Evolutionary conservation across 2,329 filamentous ascomycete genomes (phyloP), one percentile per base, ranked within the genome.

Genomic region (Exophiala mesophila): DNA sequence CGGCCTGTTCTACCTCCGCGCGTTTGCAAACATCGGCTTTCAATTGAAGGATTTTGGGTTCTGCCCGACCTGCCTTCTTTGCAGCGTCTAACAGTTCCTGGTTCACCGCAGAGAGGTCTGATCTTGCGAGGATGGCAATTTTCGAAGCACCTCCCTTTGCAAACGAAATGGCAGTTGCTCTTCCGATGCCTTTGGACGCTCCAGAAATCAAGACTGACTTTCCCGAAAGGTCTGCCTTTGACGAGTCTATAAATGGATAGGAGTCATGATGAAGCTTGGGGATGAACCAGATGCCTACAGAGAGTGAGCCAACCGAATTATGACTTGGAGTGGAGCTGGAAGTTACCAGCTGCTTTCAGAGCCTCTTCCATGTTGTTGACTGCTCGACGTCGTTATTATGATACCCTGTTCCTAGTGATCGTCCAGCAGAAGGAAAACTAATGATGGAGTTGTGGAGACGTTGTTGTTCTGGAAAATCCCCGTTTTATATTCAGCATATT

Each of bases 121-220:
- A 73, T 18, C 78, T 71, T 1, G 76, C 77, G 4, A 63, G 69
- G 10, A 82, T 61, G 8, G 70, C 72, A 40, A 83, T 76, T 36
- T 53, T 57, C 9, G 64, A 64, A 2, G 59, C 60, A 2, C 65
- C 65, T 6, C 63, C 61, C 36, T 47, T 45, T 4, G 56, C 58
- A 33, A 50, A 59, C 7, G 56, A 54, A 23, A 59, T 57, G 5
- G 61, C 62, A 19, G 63, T 63, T 23, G 58, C 58, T 34, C 49
- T 54, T 5, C 64, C 64, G 10, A 65, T 44, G 7, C 64, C 64
- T 21, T 55, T 57, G 5, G 58, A 57, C 1, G 59, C 64, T 3
- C 64, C 64, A 23, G 52, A 65, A 31, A 68, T 57, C 33, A 67
- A 57, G 13, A 67, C 59, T 5, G 51, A 51, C 31, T 58, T 59